These are phyloP conservation scores for Pseudomonodictys pantanalensis DNA, from an alignment of 495 filamentous ascomycete species.

Conservation along the genomic window DNA sequence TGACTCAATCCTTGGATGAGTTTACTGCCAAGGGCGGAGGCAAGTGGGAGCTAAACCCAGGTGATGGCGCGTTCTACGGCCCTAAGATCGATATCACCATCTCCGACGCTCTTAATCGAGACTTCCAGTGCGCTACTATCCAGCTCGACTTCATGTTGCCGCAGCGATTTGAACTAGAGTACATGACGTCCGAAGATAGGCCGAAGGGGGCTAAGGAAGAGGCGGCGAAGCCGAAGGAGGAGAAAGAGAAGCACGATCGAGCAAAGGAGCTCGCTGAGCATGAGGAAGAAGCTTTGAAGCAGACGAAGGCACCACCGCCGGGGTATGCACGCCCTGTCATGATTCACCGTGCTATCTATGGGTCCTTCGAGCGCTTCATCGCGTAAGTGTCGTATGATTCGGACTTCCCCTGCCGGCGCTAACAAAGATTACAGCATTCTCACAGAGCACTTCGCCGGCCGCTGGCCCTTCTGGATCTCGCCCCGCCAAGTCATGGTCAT, in stretches of 20 bases:
- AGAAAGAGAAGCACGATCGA: slow-evolving; percentile 34
- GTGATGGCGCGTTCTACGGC: slow-evolving; percentile 96
- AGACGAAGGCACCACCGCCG: slow-evolving; percentile 38
- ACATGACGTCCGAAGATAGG: slow-evolving; percentile 63
- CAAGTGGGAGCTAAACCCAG: slow-evolving; percentile 83
- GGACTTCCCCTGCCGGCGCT: neutral
- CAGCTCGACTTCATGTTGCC: slow-evolving; percentile 96
- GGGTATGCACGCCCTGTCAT: slow-evolving; percentile 92
- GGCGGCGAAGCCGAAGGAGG: slow-evolving; percentile 33
- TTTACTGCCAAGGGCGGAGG: slow-evolving; percentile 64
- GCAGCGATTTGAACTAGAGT: slow-evolving; percentile 77
- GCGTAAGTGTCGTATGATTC: slow-evolving; percentile 8
- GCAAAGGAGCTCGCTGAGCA: slow-evolving; percentile 9
- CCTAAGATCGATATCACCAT: slow-evolving; percentile 95
- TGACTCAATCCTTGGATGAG: slow-evolving; percentile 71
- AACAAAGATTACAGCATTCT: slow-evolving; percentile 60
- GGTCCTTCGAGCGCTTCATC: slow-evolving; percentile 91
- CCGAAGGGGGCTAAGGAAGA: slow-evolving; percentile 37
- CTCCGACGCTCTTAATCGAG: slow-evolving; percentile 70
- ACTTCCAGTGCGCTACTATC: slow-evolving; percentile 84
- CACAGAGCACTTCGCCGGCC: slow-evolving; percentile 91
- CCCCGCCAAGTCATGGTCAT: slow-evolving; percentile 90
- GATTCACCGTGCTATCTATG: slow-evolving; percentile 93
- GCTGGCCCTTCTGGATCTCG: slow-evolving; percentile 98
- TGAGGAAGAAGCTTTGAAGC: slow-evolving; percentile 25